Evolutionary conservation across 345 rosid species (phyloP).

Genomic region (Aurinia saxatilis): DNA sequence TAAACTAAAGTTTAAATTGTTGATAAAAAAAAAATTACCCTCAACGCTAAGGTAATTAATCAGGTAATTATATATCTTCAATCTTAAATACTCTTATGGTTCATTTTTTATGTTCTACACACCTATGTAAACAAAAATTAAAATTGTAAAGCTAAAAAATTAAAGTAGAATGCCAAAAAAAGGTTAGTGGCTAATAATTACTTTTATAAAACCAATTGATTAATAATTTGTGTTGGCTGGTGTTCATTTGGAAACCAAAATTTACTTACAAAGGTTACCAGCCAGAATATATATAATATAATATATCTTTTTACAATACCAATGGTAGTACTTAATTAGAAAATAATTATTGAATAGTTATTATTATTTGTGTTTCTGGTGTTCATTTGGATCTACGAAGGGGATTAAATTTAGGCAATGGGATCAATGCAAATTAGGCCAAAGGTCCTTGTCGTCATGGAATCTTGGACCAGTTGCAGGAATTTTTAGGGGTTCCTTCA

Average conservation of each 20-base stretch:
- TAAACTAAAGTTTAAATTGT: no score
- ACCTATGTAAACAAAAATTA: no score
- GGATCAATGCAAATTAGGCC: conserved; percentile 22
- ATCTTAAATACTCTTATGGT: no score
- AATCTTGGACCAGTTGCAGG: conserved; percentile 30
- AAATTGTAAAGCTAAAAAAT: no score
- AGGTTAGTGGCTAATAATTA: no score
- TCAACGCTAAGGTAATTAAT: no score
- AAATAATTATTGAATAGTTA: not conserved
- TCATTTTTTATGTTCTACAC: no score
- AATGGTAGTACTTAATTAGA: not conserved
- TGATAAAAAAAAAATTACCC: no score
- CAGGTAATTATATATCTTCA: no score
- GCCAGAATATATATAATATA: not conserved
- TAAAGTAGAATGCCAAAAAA: no score
- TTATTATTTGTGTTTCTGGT: not conserved
- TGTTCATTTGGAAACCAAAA: conserved; percentile 11
- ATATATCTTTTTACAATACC: not conserved
- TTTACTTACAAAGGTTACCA: not conserved
- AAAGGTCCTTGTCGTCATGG: conserved; percentile 28
- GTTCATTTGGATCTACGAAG: conserved; percentile 28
- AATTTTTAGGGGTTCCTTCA: conserved; percentile 25
- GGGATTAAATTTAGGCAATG: conserved; percentile 27
- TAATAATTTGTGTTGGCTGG: conserved; percentile 11
- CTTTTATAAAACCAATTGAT: no score